Conservation (phyloP, 257 asterid genomes). For the Lithospermum erythrorhizon region DNA sequence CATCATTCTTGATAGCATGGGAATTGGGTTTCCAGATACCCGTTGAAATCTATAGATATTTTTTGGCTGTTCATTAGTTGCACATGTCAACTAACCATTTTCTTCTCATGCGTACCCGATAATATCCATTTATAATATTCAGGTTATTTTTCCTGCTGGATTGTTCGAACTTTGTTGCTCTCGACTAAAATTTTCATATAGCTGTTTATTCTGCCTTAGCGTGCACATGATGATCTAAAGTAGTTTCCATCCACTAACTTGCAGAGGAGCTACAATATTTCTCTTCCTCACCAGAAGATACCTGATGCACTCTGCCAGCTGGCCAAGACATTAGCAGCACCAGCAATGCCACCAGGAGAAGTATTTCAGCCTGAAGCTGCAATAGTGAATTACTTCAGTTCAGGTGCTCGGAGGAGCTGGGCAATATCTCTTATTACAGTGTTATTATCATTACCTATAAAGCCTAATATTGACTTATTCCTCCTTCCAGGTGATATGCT, state of each 20-base stretch:
- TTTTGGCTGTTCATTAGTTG: neutral
- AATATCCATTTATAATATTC: too few relatives aligned
- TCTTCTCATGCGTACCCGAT: too few relatives aligned
- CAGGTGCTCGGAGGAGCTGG: constrained; percentile 27
- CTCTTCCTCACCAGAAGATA: constrained; percentile 78
- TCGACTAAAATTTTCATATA: neutral
- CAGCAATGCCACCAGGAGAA: constrained; percentile 65
- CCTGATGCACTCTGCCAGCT: constrained; percentile 63
- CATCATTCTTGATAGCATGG: neutral
- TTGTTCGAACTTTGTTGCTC: neutral
- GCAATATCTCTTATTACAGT: neutral
- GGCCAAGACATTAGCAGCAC: constrained; percentile 67
- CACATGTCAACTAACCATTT: neutral
- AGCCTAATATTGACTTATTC: neutral
- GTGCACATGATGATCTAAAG: neutral
- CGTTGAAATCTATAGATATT: neutral
- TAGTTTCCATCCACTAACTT: constrained; percentile 12
- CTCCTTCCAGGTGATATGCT: constrained; percentile 66
- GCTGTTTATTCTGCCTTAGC: neutral
- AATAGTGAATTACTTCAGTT: constrained; percentile 81
- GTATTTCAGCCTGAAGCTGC: constrained; percentile 93
- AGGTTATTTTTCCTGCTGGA: neutral
- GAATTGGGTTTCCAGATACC: neutral
- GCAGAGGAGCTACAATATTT: constrained; percentile 69
- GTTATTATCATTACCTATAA: neutral